Evolutionary conservation across 139 green algal genomes (phyloP), one percentile per base, ranked within the genome.

Genomic region (Diplosphaera chodatii): DNA sequence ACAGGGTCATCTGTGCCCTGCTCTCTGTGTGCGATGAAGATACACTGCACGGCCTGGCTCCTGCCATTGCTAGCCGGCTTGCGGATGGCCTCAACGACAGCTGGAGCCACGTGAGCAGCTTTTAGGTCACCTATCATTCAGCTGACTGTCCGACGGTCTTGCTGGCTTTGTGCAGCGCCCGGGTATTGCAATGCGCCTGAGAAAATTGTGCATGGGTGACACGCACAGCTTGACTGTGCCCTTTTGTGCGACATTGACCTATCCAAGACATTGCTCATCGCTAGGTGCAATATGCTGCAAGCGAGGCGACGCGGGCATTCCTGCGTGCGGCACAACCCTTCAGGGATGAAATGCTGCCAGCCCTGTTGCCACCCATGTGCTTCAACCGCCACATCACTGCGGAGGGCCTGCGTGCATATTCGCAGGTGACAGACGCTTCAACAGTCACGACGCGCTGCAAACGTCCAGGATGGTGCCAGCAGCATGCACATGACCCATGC

Each of bases 301-400:
- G 83, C 59, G 77, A 87, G 25, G 87, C 85, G 8, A 87, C 85
- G 15, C 77, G 92, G 0, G 82, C 78, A 0, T 92, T 97, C 76
- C 75, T 97, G 69, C 29, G 73, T 67, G 74, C 68, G 1, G 29
- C 62, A 20, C 72, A 82, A 6, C 28, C 48, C 6, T 68, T 78
- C 27, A 55, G 72, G 16, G 77, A 87, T 41, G 28, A 48, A 18
- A 67, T 90, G 1, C 72, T 91, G 56, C 74, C 83, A 0, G n/a
- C 77, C 0, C 78, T 97, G 74, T 80, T 95, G 69, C 88, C 88
- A 22, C 72, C 85, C 68, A 94, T 97, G 86, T 96, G 88, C 83
- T 83, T 98, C 40, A 98, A 98, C 85, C 85, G 93, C 67, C 93
- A 97, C 73, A 94, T 97, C 72, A 87, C 94, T 25, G 92, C 93